Evolutionary conservation across 352 stramenopile genomes (phyloP).

Genomic region (Plasmopara halstedii): DNA sequence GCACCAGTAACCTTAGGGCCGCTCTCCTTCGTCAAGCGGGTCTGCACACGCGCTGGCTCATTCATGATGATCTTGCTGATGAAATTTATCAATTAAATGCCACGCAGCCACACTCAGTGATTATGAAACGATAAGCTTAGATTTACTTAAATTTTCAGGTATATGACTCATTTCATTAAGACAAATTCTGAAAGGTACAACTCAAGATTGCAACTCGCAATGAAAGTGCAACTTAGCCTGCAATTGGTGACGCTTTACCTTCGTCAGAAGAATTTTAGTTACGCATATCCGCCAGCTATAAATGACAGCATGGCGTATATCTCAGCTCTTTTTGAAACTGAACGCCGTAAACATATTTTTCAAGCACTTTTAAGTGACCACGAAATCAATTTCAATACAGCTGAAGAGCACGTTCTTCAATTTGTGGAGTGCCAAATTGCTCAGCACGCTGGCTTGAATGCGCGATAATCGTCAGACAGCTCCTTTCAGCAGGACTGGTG

Average conservation of each 20-base stretch:
- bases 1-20: conserved; percentile 51
- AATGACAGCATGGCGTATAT: conserved; percentile 42
- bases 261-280: conserved; percentile 55
- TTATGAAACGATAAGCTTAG: too few species aligned
- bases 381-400: too few species aligned
- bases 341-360: too few species aligned
- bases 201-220: too few species aligned
- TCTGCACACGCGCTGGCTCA: conserved; percentile 55
- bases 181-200: too few species aligned
- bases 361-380: too few species aligned
- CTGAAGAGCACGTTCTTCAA: conserved; percentile 88
- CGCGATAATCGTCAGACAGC: conserved; percentile 92
- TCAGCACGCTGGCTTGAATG: conserved; percentile 69
- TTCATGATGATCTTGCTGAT: conserved; percentile 12
- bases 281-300: conserved; percentile 34
- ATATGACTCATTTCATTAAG: too few species aligned
- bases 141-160: too few species aligned
- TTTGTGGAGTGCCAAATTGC: conserved; percentile 80
- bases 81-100: too few species aligned
- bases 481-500: conserved; percentile 93
- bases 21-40: conserved; percentile 70
- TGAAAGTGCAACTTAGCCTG: conserved; percentile 48
- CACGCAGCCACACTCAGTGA: too few species aligned
- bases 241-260: conserved; percentile 55
- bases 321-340: too few species aligned